Evolutionary conservation across 1,284 basidiomycete genomes (phyloP).

Genomic region (Coniferiporia weirii): DNA sequence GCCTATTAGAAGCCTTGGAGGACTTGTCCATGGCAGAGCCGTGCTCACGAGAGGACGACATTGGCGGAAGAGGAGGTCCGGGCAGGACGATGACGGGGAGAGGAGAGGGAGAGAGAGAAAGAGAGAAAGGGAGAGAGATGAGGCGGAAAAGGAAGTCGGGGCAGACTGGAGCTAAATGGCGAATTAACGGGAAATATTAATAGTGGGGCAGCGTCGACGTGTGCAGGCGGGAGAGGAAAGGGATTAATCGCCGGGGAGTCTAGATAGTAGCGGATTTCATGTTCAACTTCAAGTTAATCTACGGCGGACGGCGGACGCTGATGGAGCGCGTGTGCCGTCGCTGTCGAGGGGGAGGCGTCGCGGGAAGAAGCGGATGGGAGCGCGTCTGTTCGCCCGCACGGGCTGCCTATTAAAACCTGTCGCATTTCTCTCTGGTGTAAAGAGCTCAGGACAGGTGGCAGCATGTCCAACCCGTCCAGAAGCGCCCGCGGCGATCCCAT

Average conservation of each 20-base stretch:
- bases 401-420: no score
- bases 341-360: no score
- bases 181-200: neutral
- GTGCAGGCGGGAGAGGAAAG: neutral
- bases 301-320: neutral
- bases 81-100: neutral
- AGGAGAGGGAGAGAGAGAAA: neutral
- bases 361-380: no score
- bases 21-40: neutral
- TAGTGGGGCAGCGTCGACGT: neutral
- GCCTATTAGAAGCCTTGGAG: neutral
- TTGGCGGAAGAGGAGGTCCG: neutral
- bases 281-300: no score
- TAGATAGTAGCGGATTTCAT: no score
- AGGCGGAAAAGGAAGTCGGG: neutral
- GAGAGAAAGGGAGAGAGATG: slow-evolving; percentile 12
- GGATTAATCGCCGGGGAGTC: slow-evolving; percentile 1
- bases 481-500: neutral
- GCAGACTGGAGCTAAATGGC: neutral
- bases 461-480: no score
- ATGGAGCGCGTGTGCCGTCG: no score
- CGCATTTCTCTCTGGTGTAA: no score
- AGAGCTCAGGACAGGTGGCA: neutral
- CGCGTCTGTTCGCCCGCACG: no score
- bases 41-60: neutral